Base-by-base conservation (phyloP, 768 basidiomycete genomes). In the Termitomyces sp. region DNA sequence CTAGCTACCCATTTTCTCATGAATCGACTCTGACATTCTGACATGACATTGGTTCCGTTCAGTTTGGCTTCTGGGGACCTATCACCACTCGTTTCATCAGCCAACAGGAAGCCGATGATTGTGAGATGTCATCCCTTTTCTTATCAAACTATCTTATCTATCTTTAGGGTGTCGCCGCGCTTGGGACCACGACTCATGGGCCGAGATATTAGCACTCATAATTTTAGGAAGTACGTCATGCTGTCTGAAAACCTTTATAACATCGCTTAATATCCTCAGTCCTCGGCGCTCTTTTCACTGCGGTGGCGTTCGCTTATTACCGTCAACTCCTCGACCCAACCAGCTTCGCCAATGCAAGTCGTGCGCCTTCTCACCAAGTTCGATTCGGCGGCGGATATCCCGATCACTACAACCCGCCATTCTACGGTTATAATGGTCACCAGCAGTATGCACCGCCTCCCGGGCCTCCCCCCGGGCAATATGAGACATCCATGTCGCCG, bases 281-380 rank as follows among this genome's bases (percentile, higher is more conserved):
- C 46, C 62, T 88, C 45, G 75, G 78, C 43, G 60, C 74, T 37
- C 65, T 92, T 56, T 90, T 91, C 75, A 77, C 80, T n/a, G 59
- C 77, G 46, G 62, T 89, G 60, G 80, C 84, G 2, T 87, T 87
- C 65, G 75, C 78, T 14, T 94, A 85, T 73, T 84, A 87, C 64
- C 84, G 85, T 22, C 91, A 94, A 69, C 64, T 83, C 1, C 77
- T 84, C 34, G 86, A 91, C 66, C 90, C 91, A 1, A 67, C 78
- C 3, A 81, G 80, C 58, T 68, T 75, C 38, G 77, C 70, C 51
- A 85, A 86, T 65, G 61, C 75, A 41, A 63, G 70, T 12, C 82
- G 82, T 41, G 73, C 74, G 12, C 77, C 83, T 59, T 57, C 72
- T 54, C 66, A 67, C 54, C 74, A 70, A 62, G 59, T 60, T 35